Evolutionary conservation across 139 green algal genomes (phyloP).

Genomic region (Yamagishiella unicocca): DNA sequence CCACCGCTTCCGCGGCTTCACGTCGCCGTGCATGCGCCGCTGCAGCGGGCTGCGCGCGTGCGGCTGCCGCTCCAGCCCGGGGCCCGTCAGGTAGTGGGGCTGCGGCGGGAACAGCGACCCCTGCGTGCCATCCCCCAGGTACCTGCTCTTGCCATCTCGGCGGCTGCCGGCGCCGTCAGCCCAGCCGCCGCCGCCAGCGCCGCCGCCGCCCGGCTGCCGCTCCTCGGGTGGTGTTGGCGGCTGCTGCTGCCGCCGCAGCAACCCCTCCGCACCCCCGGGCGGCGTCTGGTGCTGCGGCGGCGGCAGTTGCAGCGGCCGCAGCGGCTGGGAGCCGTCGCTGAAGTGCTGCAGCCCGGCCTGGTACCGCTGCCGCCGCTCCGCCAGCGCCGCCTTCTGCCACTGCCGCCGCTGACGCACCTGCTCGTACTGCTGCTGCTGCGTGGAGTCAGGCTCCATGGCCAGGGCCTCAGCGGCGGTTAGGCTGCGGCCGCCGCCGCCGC

Average conservation of each 20-base stretch:
- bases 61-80: constrained; percentile 8
- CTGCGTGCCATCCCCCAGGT: not conserved
- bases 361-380: not conserved
- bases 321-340: not conserved
- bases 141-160: not conserved
- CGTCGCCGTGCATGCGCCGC: constrained; percentile 21
- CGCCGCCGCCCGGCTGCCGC: not conserved
- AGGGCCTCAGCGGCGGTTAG: constrained; percentile 24
- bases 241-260: not conserved
- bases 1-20: not conserved
- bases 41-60: constrained; percentile 38
- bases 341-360: not conserved
- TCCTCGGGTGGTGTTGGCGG: not conserved
- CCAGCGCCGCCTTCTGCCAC: not conserved
- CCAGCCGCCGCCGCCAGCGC: not conserved
- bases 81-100: not conserved
- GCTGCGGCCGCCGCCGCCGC: not conserved
- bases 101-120: not conserved
- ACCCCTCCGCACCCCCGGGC: not conserved
- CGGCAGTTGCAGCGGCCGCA: constrained; percentile 27
- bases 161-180: not conserved
- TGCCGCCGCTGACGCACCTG: not conserved
- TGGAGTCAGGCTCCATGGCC: not conserved
- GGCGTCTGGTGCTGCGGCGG: not conserved
- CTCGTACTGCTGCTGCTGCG: not conserved